Base-by-base conservation (phyloP, 495 filamentous ascomycete genomes). In the Lepidopterella palustris region DNA sequence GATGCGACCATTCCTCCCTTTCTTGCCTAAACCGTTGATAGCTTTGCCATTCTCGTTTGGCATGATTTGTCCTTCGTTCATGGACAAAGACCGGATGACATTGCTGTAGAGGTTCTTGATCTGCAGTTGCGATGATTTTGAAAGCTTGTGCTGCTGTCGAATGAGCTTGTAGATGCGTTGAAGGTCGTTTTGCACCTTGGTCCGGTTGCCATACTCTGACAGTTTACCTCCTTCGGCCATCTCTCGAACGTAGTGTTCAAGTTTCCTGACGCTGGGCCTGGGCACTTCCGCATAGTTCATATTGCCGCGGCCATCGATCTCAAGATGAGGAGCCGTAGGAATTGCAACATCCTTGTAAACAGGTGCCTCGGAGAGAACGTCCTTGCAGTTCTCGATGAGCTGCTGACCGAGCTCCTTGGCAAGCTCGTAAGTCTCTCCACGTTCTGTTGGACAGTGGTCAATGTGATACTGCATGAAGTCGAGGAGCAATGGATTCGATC, bases 391-490 rank as follows among this genome's bases (percentile, higher is more conserved):
- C 68, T 96, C 90, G 65, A 97, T 96, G 55, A 99, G 84, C 73
- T 93, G 88, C 66, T 90, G 81, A 25, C 90, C 92, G n/a, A 99
- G 84, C 73, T 92, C 84, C 79, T 99, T 95, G 54, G 95, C 93
- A 18, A 99, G 84, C 73, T 92, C 78, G 77, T 99, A 99, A 13
- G 95, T 99, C 73, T 99, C 93, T 52, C 93, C 93, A 15, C 91
- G 86, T 63, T 97, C 91, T 0, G 93, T 91, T 5, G 93, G 93
- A 77, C 93, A 97, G 77, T 97, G 91, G 69, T 99, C 95, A 72
- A 99, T 97, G 78, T 99, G 93, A 65, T 99, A 97, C 66, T 97
- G 95, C 93, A 99, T 99, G 76, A 97, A 97, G 63, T 99, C 92
- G 47, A 99, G 81, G 9, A 99, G 84, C 20, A 87, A 83, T 1